Evolutionary conservation across 768 basidiomycete genomes (phyloP).

Genomic region (Lactarius akahatsu): DNA sequence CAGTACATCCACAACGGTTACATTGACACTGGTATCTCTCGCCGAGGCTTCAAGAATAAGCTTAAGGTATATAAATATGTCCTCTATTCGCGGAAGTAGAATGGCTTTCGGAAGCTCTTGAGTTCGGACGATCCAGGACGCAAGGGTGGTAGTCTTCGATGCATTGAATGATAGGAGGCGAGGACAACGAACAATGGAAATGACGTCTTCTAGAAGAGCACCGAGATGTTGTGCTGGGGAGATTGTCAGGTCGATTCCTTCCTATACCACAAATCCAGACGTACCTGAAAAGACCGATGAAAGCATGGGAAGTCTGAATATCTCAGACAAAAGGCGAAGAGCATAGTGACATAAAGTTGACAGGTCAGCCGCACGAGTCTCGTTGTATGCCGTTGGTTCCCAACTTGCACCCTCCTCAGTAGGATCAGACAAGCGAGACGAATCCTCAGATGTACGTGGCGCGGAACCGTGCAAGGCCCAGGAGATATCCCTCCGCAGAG

Average conservation of each 20-base stretch:
- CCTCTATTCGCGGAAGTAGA: constrained; percentile 16
- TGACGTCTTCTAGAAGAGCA: constrained; percentile 18
- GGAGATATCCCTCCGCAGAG: constrained; percentile 21
- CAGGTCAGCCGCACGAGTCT: background rate
- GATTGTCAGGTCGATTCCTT: background rate
- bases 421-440: background rate
- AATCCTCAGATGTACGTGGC: background rate
- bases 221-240: constrained; percentile 17
- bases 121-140: constrained; percentile 20
- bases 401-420: background rate
- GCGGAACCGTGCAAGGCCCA: background rate
- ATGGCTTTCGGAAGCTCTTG: constrained; percentile 19
- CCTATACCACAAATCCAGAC: background rate
- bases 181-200: constrained; percentile 5
- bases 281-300: constrained; percentile 17
- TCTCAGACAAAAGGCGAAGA: constrained; percentile 22
- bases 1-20: constrained; percentile 19
- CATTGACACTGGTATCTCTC: constrained; percentile 10
- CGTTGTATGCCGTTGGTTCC: background rate
- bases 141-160: constrained; percentile 16
- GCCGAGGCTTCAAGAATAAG: constrained; percentile 10
- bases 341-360: constrained; percentile 20
- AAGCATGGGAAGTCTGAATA: constrained; percentile 19
- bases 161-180: constrained; percentile 1
- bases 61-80: constrained; percentile 12